Evolutionary conservation across 805 yeast species (phyloP).

Genomic region (Nakazawaea siamensis): DNA sequence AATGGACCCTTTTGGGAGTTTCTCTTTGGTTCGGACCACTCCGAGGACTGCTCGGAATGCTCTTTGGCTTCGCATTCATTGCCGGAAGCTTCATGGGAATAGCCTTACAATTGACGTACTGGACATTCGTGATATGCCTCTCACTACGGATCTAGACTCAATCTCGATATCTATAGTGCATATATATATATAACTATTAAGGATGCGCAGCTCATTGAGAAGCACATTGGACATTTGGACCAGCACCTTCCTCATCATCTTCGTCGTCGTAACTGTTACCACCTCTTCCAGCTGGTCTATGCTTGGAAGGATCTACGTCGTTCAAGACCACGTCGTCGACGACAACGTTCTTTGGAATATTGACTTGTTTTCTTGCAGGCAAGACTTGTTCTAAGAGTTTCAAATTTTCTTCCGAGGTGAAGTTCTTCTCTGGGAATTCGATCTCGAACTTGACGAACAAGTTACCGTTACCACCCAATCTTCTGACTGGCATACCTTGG

Average conservation of each 20-base stretch:
- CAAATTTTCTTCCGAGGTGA: constrained; percentile 68
- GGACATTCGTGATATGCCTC: constrained; percentile 4
- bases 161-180: neutral
- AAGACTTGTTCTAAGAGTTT: constrained; percentile 64
- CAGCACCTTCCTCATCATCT: constrained; percentile 50
- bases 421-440: constrained; percentile 76
- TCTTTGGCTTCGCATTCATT: constrained; percentile 8
- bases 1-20: constrained; percentile 1
- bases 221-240: constrained; percentile 87
- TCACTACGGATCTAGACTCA: neutral
- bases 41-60: neutral
- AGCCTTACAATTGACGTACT: neutral
- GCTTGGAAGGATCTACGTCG: constrained; percentile 60
- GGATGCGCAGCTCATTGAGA: constrained; percentile 62
- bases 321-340: constrained; percentile 75
- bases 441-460: constrained; percentile 78
- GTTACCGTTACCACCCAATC: constrained; percentile 85
- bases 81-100: constrained; percentile 4
- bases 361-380: constrained; percentile 62
- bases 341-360: constrained; percentile 63
- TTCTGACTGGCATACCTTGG: constrained; percentile 96
- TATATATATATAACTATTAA: too few relatives aligned
- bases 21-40: constrained; percentile 3
- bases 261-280: constrained; percentile 33
- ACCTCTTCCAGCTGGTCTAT: constrained; percentile 32